Evolutionary conservation across 768 basidiomycete genomes (phyloP).

Genomic region (Naganishia onofrii): DNA sequence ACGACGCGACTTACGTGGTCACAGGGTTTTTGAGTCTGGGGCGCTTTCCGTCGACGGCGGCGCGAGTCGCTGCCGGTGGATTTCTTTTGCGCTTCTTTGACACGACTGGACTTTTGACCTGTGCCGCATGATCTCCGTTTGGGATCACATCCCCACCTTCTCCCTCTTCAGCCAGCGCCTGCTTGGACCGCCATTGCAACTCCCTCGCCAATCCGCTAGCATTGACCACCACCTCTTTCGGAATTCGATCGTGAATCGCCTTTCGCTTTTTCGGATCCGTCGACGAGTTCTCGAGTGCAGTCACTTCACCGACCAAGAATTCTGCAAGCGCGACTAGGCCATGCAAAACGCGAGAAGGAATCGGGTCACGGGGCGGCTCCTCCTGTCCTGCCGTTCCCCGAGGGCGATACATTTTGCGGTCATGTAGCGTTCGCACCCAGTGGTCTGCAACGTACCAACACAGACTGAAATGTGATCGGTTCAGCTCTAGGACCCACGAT

Average conservation of each 20-base stretch:
- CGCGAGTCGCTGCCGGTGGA: background rate
- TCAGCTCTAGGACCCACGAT: background rate
- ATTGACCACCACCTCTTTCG: conserved; percentile 76
- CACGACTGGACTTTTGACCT: background rate
- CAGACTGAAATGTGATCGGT: conserved; percentile 57
- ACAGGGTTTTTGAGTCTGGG: conserved; percentile 10
- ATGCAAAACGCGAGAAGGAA: conserved; percentile 62
- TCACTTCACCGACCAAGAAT: conserved; percentile 75
- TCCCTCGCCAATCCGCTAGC: conserved; percentile 76
- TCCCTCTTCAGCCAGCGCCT: conserved; percentile 36
- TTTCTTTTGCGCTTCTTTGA: conserved; percentile 23
- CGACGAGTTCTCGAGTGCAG: conserved; percentile 65
- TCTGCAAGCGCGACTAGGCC: conserved; percentile 70
- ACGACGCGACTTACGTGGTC: conserved; percentile 8
- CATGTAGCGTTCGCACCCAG: conserved; percentile 65
- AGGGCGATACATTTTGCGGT: conserved; percentile 9
- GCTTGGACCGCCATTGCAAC: conserved; percentile 73
- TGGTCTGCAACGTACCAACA: conserved; percentile 89
- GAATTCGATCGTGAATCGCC: conserved; percentile 76
- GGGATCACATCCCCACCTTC: background rate
- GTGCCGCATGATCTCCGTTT: background rate
- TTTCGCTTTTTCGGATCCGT: conserved; percentile 66
- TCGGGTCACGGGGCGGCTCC: conserved; percentile 34
- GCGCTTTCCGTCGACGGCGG: background rate
- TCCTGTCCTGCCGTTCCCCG: background rate